These are phyloP conservation scores for Thermothelomyces thermophilus DNA, from an alignment of 2,329 filamentous ascomycete species.

Conservation along the genomic window DNA sequence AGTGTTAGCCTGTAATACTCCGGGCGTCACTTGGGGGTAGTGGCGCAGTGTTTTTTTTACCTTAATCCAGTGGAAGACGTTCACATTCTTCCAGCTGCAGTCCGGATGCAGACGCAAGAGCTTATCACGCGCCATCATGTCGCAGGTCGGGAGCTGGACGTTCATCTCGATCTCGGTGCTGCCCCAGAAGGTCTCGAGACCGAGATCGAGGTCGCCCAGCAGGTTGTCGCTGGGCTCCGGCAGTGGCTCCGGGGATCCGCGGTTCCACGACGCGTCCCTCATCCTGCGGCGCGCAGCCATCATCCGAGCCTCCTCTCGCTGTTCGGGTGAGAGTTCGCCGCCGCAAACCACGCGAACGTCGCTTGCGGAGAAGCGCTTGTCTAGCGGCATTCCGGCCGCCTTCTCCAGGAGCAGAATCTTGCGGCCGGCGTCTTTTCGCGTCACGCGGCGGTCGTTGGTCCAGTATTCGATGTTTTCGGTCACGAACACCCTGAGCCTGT, in stretches of 20 bases:
- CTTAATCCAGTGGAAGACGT: constrained; percentile 96
- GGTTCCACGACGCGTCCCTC: constrained; percentile 41
- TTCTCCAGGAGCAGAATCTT: constrained; percentile 89
- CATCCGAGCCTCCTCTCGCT: constrained; percentile 43
- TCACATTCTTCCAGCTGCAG: constrained; percentile 88
- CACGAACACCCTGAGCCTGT: constrained; percentile 84
- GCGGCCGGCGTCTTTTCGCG: constrained; percentile 73
- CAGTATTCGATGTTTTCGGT: constrained; percentile 90
- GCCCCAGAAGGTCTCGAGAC: constrained; percentile 66
- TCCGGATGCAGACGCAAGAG: constrained; percentile 69
- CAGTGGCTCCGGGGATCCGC: constrained; percentile 36
- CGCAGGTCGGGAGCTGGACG: constrained; percentile 83
- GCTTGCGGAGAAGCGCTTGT: constrained; percentile 66
- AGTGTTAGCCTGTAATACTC: neutral
- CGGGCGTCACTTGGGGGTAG: neutral
- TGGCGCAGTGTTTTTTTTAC: too few relatives aligned
- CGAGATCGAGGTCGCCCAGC: constrained; percentile 69
- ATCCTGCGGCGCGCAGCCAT: constrained; percentile 46
- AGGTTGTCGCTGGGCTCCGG: constrained; percentile 60
- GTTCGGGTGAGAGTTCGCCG: constrained; percentile 59
- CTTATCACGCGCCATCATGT: constrained; percentile 72
- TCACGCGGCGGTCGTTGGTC: constrained; percentile 77
- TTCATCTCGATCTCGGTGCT: constrained; percentile 93
- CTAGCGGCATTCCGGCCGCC: constrained; percentile 68
- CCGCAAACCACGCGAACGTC: constrained; percentile 71